Base-by-base conservation (phyloP, 495 filamentous ascomycete genomes). In the Penicillium parvum region DNA sequence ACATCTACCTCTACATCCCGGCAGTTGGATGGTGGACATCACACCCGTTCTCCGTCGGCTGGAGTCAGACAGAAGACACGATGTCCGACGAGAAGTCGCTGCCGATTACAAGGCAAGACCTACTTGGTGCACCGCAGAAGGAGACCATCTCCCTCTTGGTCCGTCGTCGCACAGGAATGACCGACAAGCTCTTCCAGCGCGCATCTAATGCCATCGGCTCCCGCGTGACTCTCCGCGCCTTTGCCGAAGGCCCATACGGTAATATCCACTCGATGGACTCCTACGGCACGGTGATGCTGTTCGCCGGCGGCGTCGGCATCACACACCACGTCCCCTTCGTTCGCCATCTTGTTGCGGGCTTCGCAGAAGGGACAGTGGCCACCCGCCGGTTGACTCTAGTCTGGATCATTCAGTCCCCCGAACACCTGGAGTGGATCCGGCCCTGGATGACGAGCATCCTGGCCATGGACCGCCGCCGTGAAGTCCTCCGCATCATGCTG, bases 1-100 rank as follows among this genome's bases (percentile, higher is more conserved):
- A 97, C 66, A 79, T 75, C 47, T 98, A 95, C 60, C 70, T 98
- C 27, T 91, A 90, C 57, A 85, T 95, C 46, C 79, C 79, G 19
- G 65, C 80, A 8, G 52, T 95, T 46, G 85, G 79, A 29, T 75
- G 77, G 48, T 94, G 86, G 85, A 88, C 88, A 48, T 88, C 79
- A 29, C 92, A 98, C 60, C 92, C 92, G 3, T 97, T 98, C 68
- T 92, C 90, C 19, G 75, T 97, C 37, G 90, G 85, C 42, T 97
- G 91, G 90, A 80, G 79, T 55, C 88, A 73, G 40, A 21, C 50
- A 4, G 62, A 68, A 32, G 57, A 65, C 34, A 32, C 41, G 12
- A 40, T 57, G 23, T 57, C 59, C 18, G 58, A 66, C 30, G 73
- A 75, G 50, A 75, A 74, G 46, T 65, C 65, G 1, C 50, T 69